phyloP scores from a whole-genome alignment of 345 rosid genomes.

The Sonneratia caseolaris region DNA sequence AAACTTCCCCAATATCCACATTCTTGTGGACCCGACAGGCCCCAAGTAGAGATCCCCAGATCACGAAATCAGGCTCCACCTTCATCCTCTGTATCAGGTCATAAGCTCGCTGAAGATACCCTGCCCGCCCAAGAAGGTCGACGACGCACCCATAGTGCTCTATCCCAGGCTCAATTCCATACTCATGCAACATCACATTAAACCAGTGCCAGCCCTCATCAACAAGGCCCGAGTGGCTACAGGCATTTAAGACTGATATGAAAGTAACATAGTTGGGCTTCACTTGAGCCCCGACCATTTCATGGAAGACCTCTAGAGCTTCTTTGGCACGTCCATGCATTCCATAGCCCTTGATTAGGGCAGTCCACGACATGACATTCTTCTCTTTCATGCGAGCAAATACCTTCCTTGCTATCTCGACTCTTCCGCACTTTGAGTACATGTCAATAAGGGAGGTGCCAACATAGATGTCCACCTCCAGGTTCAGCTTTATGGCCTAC shows the following conservation, averaged over 20 bases:
- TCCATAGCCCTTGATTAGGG: conserved; percentile 79
- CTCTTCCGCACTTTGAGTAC: conserved; percentile 85
- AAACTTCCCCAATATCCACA: conserved; percentile 71
- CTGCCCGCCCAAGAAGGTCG: conserved; percentile 85
- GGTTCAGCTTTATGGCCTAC: conserved; percentile 70
- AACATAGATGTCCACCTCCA: conserved; percentile 48
- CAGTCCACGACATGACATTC: conserved; percentile 84
- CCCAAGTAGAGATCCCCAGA: conserved; percentile 84
- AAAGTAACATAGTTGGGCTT: conserved; percentile 77
- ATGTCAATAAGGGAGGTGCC: conserved; percentile 74
- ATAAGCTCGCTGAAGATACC: conserved; percentile 55
- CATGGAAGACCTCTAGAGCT: conserved; percentile 58
- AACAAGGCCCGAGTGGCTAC: conserved; percentile 74
- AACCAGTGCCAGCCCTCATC: conserved; percentile 82
- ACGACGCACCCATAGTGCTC: conserved; percentile 92
- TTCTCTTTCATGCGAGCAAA: conserved; percentile 55
- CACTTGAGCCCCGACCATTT: conserved; percentile 51
- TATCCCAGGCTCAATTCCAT: conserved; percentile 56
- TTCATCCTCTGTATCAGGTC: conserved; percentile 60
- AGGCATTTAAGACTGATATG: conserved; percentile 67
- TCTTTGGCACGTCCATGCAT: conserved; percentile 70
- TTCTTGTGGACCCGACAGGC: conserved; percentile 85
- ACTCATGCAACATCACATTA: conserved; percentile 44
- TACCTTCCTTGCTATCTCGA: conserved; percentile 51
- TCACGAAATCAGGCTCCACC: conserved; percentile 62